These are phyloP conservation scores for Clausena lansium DNA, from an alignment of 345 rosid species.

Conservation along the genomic window DNA sequence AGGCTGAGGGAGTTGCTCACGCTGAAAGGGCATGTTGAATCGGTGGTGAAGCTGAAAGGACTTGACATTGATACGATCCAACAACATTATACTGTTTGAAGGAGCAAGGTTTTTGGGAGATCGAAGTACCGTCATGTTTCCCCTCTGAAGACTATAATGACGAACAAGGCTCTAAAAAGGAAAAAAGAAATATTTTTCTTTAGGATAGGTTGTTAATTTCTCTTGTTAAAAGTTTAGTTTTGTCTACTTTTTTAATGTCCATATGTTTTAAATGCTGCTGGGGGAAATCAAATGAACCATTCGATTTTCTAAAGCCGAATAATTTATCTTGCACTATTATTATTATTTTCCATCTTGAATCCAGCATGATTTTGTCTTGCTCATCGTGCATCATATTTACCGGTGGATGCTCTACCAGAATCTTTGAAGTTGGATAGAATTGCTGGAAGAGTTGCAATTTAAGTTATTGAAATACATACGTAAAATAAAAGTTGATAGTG, in stretches of 20 bases:
- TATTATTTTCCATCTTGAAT: too few species aligned
- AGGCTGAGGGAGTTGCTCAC: slow-evolving; percentile 79
- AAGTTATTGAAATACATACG: too few species aligned
- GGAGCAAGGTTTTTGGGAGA: background rate
- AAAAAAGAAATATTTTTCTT: background rate
- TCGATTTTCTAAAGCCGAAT: background rate
- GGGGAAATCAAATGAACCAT: background rate
- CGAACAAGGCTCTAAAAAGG: slow-evolving; percentile 1
- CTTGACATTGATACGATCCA: slow-evolving; percentile 80
- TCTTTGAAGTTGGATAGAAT: background rate
- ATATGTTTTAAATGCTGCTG: background rate
- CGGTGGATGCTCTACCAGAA: background rate
- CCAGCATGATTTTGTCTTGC: too few species aligned
- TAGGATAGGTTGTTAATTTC: slow-evolving; percentile 6
- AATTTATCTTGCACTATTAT: background rate
- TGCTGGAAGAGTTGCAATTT: too few species aligned
- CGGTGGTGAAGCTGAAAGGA: slow-evolving; percentile 84
- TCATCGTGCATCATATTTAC: too few species aligned
- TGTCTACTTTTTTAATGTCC: background rate
- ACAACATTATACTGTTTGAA: slow-evolving; percentile 73
- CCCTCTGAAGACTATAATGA: slow-evolving; percentile 11
- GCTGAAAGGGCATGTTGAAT: slow-evolving; percentile 81
- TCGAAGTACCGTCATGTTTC: background rate
- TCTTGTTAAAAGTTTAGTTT: background rate
- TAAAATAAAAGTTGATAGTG: too few species aligned